Evolutionary conservation across 257 asterid species (phyloP).

Genomic region (Ilex aquifolium): DNA sequence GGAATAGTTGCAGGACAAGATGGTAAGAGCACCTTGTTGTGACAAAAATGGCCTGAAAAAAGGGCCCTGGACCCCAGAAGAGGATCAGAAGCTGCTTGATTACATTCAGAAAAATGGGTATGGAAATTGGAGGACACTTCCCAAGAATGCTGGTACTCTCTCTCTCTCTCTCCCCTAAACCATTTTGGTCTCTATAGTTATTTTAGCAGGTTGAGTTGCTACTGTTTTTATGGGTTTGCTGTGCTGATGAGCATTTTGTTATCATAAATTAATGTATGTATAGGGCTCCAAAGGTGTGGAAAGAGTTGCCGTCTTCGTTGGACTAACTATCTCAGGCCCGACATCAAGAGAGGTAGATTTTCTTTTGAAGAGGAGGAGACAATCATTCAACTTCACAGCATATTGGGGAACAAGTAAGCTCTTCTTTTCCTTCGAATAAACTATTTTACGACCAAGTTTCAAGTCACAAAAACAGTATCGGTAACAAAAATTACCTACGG

Average conservation of each 20-base stretch:
- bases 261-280: background rate
- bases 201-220: background rate
- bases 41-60: constrained; percentile 74
- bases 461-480: no score
- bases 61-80: constrained; percentile 94
- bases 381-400: constrained; percentile 70
- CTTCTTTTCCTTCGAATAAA: no score
- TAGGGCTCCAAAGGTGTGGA: constrained; percentile 81
- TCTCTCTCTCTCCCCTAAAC: no score
- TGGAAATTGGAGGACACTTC: constrained; percentile 86
- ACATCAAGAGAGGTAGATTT: constrained; percentile 69
- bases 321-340: constrained; percentile 89
- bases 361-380: constrained; percentile 79
- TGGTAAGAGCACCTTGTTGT: constrained; percentile 84
- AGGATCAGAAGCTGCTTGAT: constrained; percentile 65
- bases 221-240: no score
- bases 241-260: no score
- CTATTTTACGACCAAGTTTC: no score
- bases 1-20: background rate
- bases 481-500: no score
- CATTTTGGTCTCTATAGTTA: background rate
- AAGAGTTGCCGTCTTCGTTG: constrained; percentile 81
- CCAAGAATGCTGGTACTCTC: constrained; percentile 61
- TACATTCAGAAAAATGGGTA: constrained; percentile 56
- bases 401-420: constrained; percentile 79